Conservation (phyloP, 169 alveolate species). For the Eimeria acervulina region DNA sequence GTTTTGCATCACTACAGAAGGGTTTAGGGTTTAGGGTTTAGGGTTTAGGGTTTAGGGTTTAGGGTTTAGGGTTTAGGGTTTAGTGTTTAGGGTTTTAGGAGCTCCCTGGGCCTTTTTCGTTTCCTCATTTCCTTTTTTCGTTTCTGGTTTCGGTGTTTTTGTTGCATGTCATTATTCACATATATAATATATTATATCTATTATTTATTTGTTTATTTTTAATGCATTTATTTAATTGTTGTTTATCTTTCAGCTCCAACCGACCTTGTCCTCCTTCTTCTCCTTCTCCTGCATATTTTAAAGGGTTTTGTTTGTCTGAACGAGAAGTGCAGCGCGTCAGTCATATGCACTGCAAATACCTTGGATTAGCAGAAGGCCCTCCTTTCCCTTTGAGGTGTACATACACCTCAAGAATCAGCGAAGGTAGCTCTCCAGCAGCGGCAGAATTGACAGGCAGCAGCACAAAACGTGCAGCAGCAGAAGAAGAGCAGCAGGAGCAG, state of each 20-base stretch:
- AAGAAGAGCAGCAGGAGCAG: slow-evolving; percentile 22
- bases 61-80: too few relatives aligned
- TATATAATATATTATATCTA: background rate
- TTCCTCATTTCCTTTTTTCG: too few relatives aligned
- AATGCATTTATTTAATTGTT: background rate
- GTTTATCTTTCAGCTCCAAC: slow-evolving; percentile 41
- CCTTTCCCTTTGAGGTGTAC: background rate
- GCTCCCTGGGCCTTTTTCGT: too few relatives aligned
- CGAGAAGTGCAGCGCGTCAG: slow-evolving; percentile 45
- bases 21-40: too few relatives aligned
- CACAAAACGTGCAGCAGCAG: background rate
- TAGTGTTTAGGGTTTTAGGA: too few relatives aligned
- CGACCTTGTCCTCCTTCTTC: background rate
- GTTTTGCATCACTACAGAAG: too few relatives aligned
- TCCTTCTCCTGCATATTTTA: slow-evolving; percentile 26
- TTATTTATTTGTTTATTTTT: background rate
- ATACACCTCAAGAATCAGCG: background rate
- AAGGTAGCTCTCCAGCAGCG: too few relatives aligned
- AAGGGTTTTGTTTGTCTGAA: background rate
- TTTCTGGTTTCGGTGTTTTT: background rate
- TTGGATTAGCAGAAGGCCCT: background rate
- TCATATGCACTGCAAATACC: slow-evolving; percentile 46
- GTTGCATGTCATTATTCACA: background rate
- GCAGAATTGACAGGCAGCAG: background rate
- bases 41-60: too few relatives aligned